Percentiles rank a stretch among this genome's conserved stretches.
Conservation (phyloP, 495 filamentous ascomycete species). For the Aspergillus indologenus region DNA sequence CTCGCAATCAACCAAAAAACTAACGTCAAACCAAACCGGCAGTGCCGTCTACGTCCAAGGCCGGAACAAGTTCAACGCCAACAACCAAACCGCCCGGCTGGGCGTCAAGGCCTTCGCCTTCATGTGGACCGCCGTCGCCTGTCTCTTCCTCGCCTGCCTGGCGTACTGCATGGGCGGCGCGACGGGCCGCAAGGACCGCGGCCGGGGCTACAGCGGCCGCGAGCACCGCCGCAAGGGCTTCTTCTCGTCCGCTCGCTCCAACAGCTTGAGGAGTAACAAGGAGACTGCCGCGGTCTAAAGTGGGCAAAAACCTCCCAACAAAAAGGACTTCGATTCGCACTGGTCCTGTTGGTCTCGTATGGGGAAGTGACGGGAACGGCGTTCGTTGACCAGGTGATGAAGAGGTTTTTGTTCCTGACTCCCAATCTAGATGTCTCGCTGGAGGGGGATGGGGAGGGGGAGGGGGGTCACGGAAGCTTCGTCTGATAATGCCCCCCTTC, state of each 20-base stretch:
- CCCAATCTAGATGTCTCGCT: too few species aligned
- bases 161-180: constrained; percentile 61
- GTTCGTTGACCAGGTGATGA: too few species aligned
- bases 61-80: constrained; percentile 63
- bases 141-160: constrained; percentile 65
- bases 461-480: too few species aligned
- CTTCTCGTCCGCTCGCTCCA: constrained; percentile 39
- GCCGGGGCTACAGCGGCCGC: constrained; percentile 38
- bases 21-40: neutral
- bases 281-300: constrained; percentile 34
- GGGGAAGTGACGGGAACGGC: too few species aligned
- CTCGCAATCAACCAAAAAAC: too few species aligned
- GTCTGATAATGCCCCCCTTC: neutral
- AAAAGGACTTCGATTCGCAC: too few species aligned
- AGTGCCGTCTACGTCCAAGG: constrained; percentile 75
- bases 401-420: too few species aligned
- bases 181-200: constrained; percentile 30
- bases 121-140: constrained; percentile 75
- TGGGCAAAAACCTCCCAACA: too few species aligned
- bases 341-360: neutral
- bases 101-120: constrained; percentile 78
- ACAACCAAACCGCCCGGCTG: constrained; percentile 55
- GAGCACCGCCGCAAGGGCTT: constrained; percentile 42
- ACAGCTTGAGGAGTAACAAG: constrained; percentile 38
- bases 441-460: too few species aligned